Evolutionary conservation across 2,329 filamentous ascomycete species (phyloP).

Genomic region (Apiospora rasikravindrae): DNA sequence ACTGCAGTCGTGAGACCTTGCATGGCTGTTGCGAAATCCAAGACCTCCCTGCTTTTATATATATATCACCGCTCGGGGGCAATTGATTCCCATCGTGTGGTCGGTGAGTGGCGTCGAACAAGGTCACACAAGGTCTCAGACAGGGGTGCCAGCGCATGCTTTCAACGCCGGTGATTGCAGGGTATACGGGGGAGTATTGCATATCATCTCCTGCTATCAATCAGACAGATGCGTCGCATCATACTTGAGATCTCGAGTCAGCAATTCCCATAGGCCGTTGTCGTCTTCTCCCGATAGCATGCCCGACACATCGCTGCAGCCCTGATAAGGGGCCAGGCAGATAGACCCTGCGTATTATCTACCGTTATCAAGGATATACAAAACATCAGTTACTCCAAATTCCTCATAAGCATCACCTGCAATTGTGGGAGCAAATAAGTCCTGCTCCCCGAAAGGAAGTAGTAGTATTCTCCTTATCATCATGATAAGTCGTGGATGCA

Average conservation of each 20-base stretch:
- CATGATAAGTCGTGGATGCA: not conserved
- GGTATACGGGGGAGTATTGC: not conserved
- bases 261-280: not conserved
- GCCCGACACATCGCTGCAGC: not conserved
- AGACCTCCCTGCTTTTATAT: not conserved
- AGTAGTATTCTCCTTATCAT: not conserved
- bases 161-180: not conserved
- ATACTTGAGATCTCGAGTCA: not conserved
- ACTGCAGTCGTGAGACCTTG: not conserved
- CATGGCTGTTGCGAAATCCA: not conserved
- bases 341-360: not conserved
- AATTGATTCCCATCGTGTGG: not conserved
- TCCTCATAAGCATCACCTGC: not conserved
- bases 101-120: not conserved
- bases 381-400: not conserved
- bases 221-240: not conserved
- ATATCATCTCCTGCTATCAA: not conserved
- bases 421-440: not conserved
- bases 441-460: not conserved
- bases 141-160: not conserved
- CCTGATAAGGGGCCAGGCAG: not conserved
- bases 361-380: not conserved
- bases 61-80: not conserved
- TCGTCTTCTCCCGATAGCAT: not conserved
- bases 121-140: not conserved